These are phyloP conservation scores for Diutina mesorugosa DNA, from an alignment of 1,139 yeast genomes.

Conservation along the genomic window DNA sequence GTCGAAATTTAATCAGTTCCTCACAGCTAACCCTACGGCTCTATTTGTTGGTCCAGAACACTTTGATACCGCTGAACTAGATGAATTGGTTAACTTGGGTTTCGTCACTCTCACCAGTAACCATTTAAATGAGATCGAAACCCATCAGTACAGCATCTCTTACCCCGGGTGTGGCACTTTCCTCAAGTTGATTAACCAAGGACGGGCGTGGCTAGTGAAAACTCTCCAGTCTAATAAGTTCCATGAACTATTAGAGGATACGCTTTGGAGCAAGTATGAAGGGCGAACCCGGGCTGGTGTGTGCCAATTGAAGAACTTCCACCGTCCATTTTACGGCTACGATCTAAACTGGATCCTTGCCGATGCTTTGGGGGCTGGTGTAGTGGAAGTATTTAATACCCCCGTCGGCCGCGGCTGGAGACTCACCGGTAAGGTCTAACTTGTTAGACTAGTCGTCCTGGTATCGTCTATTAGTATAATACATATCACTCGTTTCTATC, in stretches of 20 bases:
- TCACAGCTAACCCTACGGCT: conserved; percentile 17
- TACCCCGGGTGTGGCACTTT: conserved; percentile 53
- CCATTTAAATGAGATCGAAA: conserved; percentile 33
- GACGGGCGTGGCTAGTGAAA: conserved; percentile 38
- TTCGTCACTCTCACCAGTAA: conserved; percentile 40
- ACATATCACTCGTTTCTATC: not conserved
- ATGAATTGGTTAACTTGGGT: conserved; percentile 34
- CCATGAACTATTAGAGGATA: conserved; percentile 41
- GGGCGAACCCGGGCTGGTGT: conserved; percentile 10
- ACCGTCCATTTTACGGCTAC: conserved; percentile 48
- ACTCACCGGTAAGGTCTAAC: conserved; percentile 34
- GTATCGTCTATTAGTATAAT: not conserved
- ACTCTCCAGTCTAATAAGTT: conserved; percentile 28
- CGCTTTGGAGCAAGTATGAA: conserved; percentile 37
- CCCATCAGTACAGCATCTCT: conserved; percentile 35
- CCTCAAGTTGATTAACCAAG: conserved; percentile 32
- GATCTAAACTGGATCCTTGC: conserved; percentile 52
- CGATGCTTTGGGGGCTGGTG: conserved; percentile 58
- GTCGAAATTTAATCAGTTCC: conserved; percentile 13
- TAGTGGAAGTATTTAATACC: conserved; percentile 51
- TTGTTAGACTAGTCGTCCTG: not conserved
- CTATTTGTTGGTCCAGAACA: conserved; percentile 18
- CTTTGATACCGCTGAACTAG: conserved; percentile 16
- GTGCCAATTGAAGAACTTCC: conserved; percentile 24
- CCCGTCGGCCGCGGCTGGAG: conserved; percentile 66